Evolutionary conservation across 805 yeast species (phyloP), one percentile per base, ranked within the genome.

Genomic region (Wickerhamomyces chaumierensis): DNA sequence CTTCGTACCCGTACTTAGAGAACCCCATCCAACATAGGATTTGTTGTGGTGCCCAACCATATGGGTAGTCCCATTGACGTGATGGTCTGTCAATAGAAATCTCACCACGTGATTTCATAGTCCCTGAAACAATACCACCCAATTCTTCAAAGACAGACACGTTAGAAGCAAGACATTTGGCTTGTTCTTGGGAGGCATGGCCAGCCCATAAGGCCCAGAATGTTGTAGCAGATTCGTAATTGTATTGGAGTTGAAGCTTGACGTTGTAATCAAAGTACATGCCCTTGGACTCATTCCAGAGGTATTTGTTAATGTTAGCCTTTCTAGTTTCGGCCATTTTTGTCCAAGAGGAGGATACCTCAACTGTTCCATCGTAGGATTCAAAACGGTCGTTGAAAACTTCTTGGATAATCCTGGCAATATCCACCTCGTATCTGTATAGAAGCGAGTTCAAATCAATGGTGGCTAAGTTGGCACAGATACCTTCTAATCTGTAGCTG

Each of bases 31-130:
- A 90, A 1, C 95, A 90, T 39, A 90, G 58, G 15, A 90, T 84
- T 60, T 90, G 98, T 56, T 92, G 97, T 3, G 98, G 97, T 0
- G 97, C 96, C 98, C 98, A 90, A 2, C 97, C 97, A 53, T 65
- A 85, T 2, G 98, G 98, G 58, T 81, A 92, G 58, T 90, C 98
- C 98, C 98, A 90, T 61, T 90, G 98, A 57, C 97, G 69, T 12
- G 81, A 75, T n/a, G 94, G 96, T 51, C 86, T 66, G 33, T 73
- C 67, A 15, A 82, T 59, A 1, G 80, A 74, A 29, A 84, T 62
- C 19, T 68, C 73, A 31, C 95, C 94, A 47, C 95, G 65, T 3
- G 88, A 78, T 46, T 68, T 57, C 47, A 74, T 69, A 0, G 95
- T 81, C 31, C 96, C 94, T 0, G 95, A 78, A 1, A 77, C 95